Evolutionary conservation across 148 eudicot species (phyloP).

Genomic region (Chenopodium quinoa): DNA sequence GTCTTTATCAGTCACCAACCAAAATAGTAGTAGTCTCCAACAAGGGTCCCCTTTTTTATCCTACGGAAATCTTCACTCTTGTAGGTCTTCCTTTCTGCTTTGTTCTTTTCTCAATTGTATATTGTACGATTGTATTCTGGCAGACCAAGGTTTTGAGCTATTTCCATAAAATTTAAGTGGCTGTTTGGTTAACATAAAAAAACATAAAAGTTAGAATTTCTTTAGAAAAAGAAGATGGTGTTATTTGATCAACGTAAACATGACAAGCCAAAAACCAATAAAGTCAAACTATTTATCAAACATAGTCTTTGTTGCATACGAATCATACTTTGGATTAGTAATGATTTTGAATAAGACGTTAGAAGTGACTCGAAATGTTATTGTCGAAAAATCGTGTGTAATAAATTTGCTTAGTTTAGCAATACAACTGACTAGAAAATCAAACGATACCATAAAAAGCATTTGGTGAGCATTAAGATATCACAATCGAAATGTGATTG

Average conservation of each 20-base stretch:
- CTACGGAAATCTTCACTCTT: background rate
- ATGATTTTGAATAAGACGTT: background rate
- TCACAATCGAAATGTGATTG: background rate
- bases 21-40: background rate
- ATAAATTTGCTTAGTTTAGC: background rate
- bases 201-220: no score
- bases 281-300: no score
- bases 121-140: no score
- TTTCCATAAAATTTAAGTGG: no score
- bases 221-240: no score
- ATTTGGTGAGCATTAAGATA: background rate
- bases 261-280: no score
- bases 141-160: no score
- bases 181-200: no score
- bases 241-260: no score
- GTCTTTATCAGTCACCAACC: background rate
- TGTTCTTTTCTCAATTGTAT: no score
- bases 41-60: background rate
- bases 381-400: background rate
- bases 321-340: no score
- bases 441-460: constrained; percentile 10
- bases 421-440: background rate
- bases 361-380: background rate
- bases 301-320: no score
- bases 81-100: background rate